A percentile compares a stretch with the other conserved stretches of the same genome.
Evolutionary conservation across 495 filamentous ascomycete genomes (phyloP).

Genomic region (Trichoderma reesei): DNA sequence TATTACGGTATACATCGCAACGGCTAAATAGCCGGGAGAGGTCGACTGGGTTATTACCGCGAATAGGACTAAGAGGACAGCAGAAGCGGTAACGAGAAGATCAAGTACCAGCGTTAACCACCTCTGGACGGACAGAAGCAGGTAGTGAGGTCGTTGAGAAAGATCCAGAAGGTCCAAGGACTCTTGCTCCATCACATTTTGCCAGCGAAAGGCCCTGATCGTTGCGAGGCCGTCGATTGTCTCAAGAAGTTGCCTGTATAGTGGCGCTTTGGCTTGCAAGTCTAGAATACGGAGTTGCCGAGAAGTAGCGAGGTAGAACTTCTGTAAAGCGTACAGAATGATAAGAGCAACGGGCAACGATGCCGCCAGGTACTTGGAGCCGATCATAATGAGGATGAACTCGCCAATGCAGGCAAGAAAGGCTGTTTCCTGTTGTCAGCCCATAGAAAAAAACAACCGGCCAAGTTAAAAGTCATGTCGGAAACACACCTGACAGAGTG

Average conservation of each 20-base stretch:
- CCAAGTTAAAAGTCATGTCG: no score
- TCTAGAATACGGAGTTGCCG: constrained; percentile 50
- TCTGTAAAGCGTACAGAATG: constrained; percentile 43
- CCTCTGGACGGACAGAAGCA: constrained; percentile 45
- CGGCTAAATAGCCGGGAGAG: constrained; percentile 13
- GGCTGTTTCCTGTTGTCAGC: no score
- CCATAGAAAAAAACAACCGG: not conserved
- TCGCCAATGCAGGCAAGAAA: not conserved
- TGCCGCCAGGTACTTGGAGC: constrained; percentile 14
- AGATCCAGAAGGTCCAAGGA: constrained; percentile 38
- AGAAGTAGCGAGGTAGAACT: constrained; percentile 50
- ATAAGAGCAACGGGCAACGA: constrained; percentile 17
- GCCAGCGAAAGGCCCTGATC: constrained; percentile 50
- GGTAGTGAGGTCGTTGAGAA: constrained; percentile 50
- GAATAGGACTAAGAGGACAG: constrained; percentile 38
- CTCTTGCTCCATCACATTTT: constrained; percentile 30
- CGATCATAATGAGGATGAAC: constrained; percentile 9
- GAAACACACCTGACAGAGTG: no score
- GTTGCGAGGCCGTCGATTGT: constrained; percentile 37
- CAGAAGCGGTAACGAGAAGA: constrained; percentile 40
- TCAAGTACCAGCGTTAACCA: constrained; percentile 45
- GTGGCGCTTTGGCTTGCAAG: constrained; percentile 44
- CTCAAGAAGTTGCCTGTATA: constrained; percentile 46
- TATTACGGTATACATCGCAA: constrained; percentile 15
- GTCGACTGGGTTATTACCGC: constrained; percentile 29